Conservation (phyloP, 306 rosid genomes). For the Oxytropis ochrocephala region DNA sequence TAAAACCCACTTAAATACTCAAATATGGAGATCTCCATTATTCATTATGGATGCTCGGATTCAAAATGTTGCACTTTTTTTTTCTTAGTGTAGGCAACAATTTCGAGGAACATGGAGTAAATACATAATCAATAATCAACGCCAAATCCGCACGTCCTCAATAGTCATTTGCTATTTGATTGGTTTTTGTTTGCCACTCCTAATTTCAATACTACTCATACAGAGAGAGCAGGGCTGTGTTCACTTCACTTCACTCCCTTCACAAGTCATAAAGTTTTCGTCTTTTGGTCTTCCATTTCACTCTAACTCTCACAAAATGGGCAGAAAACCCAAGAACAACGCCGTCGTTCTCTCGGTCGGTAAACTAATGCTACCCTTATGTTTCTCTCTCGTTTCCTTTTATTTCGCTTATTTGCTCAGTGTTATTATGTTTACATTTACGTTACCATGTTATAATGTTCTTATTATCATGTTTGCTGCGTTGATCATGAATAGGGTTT, state of each 20-base stretch:
- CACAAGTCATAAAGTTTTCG: not conserved
- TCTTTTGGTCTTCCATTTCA: not conserved
- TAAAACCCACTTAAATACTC: no score
- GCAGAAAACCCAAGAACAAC: constrained; percentile 20
- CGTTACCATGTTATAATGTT: not conserved
- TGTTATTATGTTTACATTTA: not conserved
- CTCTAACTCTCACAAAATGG: constrained; percentile 19
- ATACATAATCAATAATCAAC: no score
- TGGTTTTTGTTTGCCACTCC: not conserved
- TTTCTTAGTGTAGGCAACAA: no score
- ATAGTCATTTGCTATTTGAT: no score
- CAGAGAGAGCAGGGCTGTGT: not conserved
- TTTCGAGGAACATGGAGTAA: no score
- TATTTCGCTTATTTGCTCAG: not conserved
- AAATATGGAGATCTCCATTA: no score
- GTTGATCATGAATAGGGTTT: not conserved
- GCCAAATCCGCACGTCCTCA: no score
- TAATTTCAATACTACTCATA: not conserved
- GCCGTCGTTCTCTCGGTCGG: constrained; percentile 11
- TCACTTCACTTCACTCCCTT: no score
- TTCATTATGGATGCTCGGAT: no score
- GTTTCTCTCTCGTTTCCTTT: not conserved
- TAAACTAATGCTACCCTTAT: not conserved
- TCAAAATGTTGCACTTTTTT: no score
- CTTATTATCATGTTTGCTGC: not conserved